Base-by-base conservation (phyloP, 1,284 basidiomycete species). In the Tylopilus sp. region DNA sequence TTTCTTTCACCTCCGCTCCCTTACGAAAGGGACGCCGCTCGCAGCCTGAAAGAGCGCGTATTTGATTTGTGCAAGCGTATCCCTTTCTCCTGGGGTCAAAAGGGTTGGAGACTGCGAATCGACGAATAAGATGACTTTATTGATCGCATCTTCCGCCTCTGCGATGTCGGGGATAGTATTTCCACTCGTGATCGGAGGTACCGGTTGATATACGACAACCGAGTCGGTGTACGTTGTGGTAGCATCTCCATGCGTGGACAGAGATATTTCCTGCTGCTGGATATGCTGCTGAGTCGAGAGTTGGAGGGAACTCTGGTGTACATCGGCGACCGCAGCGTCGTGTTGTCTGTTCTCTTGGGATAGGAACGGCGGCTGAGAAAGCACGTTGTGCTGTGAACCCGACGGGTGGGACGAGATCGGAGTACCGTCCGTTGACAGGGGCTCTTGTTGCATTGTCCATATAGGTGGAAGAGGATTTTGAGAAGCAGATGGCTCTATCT, bases 121-220 rank as follows among this genome's bases (percentile, higher is more conserved):
- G 52, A 83, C 60, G 52, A 73, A 83, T 24, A 64, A 46, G 48
- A 80, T 72, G 51, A 84, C 64, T 52, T 69, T 74, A 57, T 75
- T 73, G 53, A 81, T 62, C 20, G 77, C 74, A 6, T 71, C 71
- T 52, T 82, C 76, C 4, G 77, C 81, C 47, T 82, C 77, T 1
- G 67, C 58, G 17, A 77, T 57, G 48, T 68, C 62, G 17, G 63
- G 54, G 53, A 62, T 56, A 44, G 63, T 49, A 54, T 48, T 51
- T 55, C 66, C 64, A 34, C 65, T 61, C 47, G 64, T 68, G 40
- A 69, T 70, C 18, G 65, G 64, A 29, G 64, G 68, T 0, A 58
- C 52, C 18, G 59, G 48, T 47, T 64, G 70, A 55, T 68, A 71
- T 51, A 68, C 62, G 34, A 67, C 59, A 31, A 65, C 61, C 4